Conservation (phyloP, 2,329 filamentous ascomycete genomes). For the Hypoxylon sp. region DNA sequence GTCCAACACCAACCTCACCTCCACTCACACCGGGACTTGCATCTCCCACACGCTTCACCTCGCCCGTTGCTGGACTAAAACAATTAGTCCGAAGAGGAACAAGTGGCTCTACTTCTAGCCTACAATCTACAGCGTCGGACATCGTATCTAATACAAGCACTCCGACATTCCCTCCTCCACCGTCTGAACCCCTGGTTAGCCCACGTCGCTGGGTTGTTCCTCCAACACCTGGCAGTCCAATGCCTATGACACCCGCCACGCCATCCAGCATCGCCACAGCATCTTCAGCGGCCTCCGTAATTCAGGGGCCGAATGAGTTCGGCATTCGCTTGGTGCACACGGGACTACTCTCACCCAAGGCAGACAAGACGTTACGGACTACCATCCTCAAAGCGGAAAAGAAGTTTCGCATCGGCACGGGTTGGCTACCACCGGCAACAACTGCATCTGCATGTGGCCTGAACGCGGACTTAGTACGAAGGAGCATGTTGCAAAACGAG, state of each 20-base stretch:
- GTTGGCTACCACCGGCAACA: conserved; percentile 59
- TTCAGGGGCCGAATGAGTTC: conserved; percentile 58
- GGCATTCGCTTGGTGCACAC: conserved; percentile 68
- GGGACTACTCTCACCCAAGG: conserved; percentile 61
- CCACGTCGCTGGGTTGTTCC: conserved; percentile 52
- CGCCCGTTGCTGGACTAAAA: conserved; percentile 56
- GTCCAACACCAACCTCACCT: conserved; percentile 53
- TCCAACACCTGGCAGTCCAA: conserved; percentile 58
- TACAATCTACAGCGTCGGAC: conserved; percentile 50
- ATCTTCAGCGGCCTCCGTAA: conserved; percentile 55
- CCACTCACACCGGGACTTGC: conserved; percentile 52
- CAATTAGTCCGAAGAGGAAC: conserved; percentile 60
- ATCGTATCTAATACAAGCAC: conserved; percentile 34
- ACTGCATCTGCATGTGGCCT: conserved; percentile 62
- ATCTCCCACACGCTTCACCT: conserved; percentile 53
- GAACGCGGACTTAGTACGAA: conserved; percentile 67
- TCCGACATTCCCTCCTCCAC: conserved; percentile 46
- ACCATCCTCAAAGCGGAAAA: conserved; percentile 68
- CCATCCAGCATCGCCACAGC: conserved; percentile 52
- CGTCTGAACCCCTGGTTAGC: conserved; percentile 42
- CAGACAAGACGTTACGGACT: conserved; percentile 63
- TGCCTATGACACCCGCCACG: conserved; percentile 65
- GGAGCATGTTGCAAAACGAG: conserved; percentile 72
- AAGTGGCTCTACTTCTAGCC: conserved; percentile 53
- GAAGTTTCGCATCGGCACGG: conserved; percentile 58